Conservation (phyloP, 495 filamentous ascomycete species). For the Zalerion maritima region DNA sequence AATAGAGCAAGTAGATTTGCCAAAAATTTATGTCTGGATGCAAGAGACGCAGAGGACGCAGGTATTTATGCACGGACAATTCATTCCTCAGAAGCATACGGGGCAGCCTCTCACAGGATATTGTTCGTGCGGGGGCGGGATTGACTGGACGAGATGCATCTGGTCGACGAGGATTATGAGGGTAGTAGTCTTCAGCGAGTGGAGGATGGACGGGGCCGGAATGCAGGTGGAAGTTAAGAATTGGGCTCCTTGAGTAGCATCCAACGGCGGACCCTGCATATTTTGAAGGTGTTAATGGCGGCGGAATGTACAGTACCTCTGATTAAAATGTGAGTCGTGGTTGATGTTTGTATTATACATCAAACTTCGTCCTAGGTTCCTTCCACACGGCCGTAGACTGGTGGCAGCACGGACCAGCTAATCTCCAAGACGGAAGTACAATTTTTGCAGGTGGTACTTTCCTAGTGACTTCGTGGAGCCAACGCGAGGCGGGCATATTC, state of each 20-base stretch:
- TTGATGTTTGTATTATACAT: slow-evolving; percentile 1
- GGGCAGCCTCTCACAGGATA: slow-evolving; percentile 20
- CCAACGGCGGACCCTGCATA: slow-evolving; percentile 4
- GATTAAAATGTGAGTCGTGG: too few relatives aligned
- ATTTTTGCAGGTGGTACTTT: too few relatives aligned
- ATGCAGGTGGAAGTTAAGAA: slow-evolving; percentile 5
- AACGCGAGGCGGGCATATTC: too few relatives aligned
- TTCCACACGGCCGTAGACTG: background rate
- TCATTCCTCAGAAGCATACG: slow-evolving; percentile 9
- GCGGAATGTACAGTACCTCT: too few relatives aligned
- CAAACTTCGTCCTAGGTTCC: slow-evolving; percentile 2
- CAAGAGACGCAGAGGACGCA: background rate
- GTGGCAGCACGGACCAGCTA: slow-evolving; percentile 1
- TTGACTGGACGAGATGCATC: too few relatives aligned
- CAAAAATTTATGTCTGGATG: background rate
- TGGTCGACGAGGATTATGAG: too few relatives aligned
- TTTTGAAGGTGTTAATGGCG: too few relatives aligned
- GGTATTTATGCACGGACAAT: slow-evolving; percentile 4
- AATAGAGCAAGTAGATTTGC: background rate
- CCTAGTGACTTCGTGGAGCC: too few relatives aligned
- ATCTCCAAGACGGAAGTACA: background rate
- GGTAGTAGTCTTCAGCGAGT: too few relatives aligned
- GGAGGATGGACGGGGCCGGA: too few relatives aligned
- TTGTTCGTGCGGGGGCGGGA: too few relatives aligned
- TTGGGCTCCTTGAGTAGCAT: slow-evolving; percentile 11